Evolutionary conservation across 2,329 filamentous ascomycete genomes (phyloP).

Genomic region (Neurospora sp.): DNA sequence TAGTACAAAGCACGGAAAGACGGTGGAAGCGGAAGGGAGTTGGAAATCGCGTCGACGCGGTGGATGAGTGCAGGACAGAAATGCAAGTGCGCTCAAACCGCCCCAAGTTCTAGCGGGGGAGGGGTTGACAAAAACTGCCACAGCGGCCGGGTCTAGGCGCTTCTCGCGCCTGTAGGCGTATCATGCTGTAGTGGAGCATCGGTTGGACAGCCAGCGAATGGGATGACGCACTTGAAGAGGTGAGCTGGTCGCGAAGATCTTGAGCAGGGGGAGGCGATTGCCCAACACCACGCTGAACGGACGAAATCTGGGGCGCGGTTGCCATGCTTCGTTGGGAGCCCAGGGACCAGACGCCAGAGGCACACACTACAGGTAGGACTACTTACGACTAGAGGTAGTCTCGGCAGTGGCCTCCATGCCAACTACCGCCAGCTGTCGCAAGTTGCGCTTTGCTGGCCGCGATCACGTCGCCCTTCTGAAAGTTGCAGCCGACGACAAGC

Average conservation of each 20-base stretch:
- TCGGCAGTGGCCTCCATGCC: too few relatives aligned
- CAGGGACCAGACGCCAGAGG: background rate
- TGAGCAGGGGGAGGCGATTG: background rate
- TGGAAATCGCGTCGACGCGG: constrained; percentile 1
- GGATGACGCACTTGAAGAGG: background rate
- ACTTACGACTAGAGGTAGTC: too few relatives aligned
- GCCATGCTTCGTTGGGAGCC: background rate
- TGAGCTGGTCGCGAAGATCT: background rate
- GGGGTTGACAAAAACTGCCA: constrained; percentile 13
- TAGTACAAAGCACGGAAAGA: constrained; percentile 2
- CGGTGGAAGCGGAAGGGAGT: constrained; percentile 3
- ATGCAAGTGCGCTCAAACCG: constrained; percentile 3
- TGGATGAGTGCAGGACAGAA: constrained; percentile 4
- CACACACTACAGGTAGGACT: too few relatives aligned
- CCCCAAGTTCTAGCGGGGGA: constrained; percentile 17
- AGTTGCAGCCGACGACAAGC: background rate
- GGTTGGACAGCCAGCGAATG: background rate
- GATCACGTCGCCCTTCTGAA: background rate
- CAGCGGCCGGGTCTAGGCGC: background rate
- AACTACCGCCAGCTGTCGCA: background rate
- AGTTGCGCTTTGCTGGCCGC: background rate
- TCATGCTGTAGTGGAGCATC: background rate
- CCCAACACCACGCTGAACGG: background rate
- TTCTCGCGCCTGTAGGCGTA: background rate
- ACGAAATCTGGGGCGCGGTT: background rate